A percentile compares a stretch with the other conserved stretches of the same genome.
Evolutionary conservation across 139 green algal species (phyloP).

Genomic region (Micractinium conductrix): DNA sequence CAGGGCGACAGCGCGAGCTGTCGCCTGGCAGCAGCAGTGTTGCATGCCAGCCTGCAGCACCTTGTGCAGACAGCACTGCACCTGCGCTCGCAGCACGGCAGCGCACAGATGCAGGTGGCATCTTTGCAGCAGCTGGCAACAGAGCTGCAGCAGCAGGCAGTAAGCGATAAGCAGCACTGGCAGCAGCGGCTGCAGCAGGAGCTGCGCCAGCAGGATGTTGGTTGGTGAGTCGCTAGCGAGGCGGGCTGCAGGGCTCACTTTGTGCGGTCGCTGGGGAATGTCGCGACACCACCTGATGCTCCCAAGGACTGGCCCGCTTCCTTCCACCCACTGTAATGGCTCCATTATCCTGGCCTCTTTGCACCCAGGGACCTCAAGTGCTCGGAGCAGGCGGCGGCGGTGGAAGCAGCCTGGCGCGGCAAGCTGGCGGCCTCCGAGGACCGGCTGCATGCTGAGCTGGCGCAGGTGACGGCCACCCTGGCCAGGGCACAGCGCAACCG

Average conservation of each 20-base stretch:
- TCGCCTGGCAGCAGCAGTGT: not conserved
- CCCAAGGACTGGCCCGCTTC: too few relatives aligned
- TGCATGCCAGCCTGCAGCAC: not conserved
- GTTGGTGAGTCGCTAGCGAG: too few relatives aligned
- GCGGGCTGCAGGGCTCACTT: too few relatives aligned
- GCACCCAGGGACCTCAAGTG: not conserved
- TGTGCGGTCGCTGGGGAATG: too few relatives aligned
- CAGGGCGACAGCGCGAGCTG: not conserved
- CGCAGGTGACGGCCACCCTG: conserved; percentile 1
- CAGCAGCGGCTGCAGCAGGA: conserved; percentile 13
- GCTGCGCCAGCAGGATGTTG: conserved; percentile 6
- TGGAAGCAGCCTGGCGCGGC: not conserved
- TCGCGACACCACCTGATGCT: too few relatives aligned
- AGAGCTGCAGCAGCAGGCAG: not conserved
- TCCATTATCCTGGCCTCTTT: too few relatives aligned
- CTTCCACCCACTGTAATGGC: too few relatives aligned
- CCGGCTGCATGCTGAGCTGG: conserved; percentile 12
- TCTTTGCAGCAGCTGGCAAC: not conserved
- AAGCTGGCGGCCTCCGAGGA: not conserved
- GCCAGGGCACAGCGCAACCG: not conserved
- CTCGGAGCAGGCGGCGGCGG: not conserved
- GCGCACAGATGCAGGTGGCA: not conserved
- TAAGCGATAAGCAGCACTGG: not conserved
- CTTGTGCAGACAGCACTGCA: not conserved
- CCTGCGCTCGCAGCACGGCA: not conserved